Base-by-base conservation (phyloP, 176 grass and related monocot genomes). In the Eremochloa ophiuroides region DNA sequence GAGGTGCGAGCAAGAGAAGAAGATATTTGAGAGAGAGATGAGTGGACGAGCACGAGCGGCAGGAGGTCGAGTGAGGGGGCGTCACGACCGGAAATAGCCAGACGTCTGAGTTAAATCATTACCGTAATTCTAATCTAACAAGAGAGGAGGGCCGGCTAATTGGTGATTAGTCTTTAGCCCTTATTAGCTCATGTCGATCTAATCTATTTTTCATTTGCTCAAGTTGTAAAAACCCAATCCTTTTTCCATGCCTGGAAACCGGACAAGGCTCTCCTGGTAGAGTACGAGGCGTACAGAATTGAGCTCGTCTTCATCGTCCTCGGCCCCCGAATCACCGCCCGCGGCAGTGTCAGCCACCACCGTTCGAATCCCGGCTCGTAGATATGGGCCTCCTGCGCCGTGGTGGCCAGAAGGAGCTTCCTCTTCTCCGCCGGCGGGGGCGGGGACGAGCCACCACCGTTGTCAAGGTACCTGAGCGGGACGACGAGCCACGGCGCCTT, bases 201-300 rank as follows among this genome's bases (percentile, higher is more conserved):
- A n/a, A n/a, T n/a, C n/a, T n/a, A n/a, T n/a, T 13, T 4, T 34
- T 34, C 33, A 34, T 34, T 34, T 34, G 33, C 20, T 66, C 31
- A 66, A 66, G 7, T 8, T 66, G 0, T 18, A 73, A 44, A 50
- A 73, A 50, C 29, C 35, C 3, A 2, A 74, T 23, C 9, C 47
- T 6, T 74, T 29, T n/a, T 74, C 23, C 71, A 56, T 53, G 71
- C 16, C 30, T 35, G 71, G 4, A n/a, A 74, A 35, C 18, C 47
- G 47, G 16, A 68, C 35, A n/a, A 74, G 47, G 47, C 71, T 74
- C 72, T 74, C 72, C 30, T 74, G 17, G 48, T 74, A 55, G 9
- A 74, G 30, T 10, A 74, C 27, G 47, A 56, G 18, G 30, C 48
- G 30, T 8, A 56, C 10, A 2, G 18, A 74, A 23, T 37, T 11